Conservation (phyloP, 805 yeast species). For the Starmerella floris region DNA sequence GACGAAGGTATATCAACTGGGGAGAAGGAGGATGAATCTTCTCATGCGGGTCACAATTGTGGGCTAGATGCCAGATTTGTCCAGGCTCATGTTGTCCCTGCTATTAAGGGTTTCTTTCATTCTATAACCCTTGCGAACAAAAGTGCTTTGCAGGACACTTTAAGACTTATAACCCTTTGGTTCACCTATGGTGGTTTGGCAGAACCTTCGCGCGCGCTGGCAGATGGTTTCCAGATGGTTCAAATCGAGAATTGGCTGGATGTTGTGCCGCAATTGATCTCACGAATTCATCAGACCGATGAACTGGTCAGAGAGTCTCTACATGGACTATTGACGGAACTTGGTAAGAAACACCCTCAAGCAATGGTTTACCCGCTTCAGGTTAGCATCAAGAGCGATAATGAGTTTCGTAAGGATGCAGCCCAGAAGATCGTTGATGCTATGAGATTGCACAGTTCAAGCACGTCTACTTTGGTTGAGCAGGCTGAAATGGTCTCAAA, state of each 20-base stretch:
- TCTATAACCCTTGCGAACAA: conserved; percentile 79
- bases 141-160: conserved; percentile 82
- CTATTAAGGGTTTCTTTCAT: conserved; percentile 89
- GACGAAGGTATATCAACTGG: background rate
- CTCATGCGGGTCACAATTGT: background rate
- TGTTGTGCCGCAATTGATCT: conserved; percentile 87
- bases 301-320: conserved; percentile 68
- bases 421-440: conserved; percentile 84
- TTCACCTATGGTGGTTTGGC: conserved; percentile 88
- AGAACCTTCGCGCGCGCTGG: conserved; percentile 81
- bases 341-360: conserved; percentile 94
- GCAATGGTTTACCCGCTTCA: conserved; percentile 90
- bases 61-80: conserved; percentile 34
- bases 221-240: conserved; percentile 80
- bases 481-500: conserved; percentile 91
- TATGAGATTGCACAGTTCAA: conserved; percentile 56
- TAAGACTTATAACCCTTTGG: conserved; percentile 85
- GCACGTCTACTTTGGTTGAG: conserved; percentile 63
- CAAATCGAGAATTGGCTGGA: conserved; percentile 89
- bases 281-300: conserved; percentile 92
- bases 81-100: conserved; percentile 85
- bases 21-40: conserved; percentile 3
- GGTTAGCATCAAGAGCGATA: conserved; percentile 90
- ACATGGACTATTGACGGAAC: conserved; percentile 64
- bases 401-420: conserved; percentile 76